Evolutionary conservation across 805 yeast genomes (phyloP), one percentile per base, ranked within the genome.

Genomic region (Komagataella kurtzmanii): DNA sequence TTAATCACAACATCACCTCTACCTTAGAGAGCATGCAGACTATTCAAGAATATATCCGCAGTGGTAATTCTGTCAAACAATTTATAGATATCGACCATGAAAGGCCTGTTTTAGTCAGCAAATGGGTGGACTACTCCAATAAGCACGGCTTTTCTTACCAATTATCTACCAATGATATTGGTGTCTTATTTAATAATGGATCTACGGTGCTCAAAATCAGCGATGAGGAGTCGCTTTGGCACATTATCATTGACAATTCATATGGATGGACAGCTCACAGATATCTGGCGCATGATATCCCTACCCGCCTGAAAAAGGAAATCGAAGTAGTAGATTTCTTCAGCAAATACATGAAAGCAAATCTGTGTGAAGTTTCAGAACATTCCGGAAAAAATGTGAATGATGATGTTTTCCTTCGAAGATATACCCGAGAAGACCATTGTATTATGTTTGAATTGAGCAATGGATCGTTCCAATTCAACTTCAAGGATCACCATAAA

Each of bases 41-140:
- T 24, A 58, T 65, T 46, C 65, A 64, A 52, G 52, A 56, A n/a
- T 60, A 59, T 40, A 51, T 54, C 30, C 24, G 56, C 44, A 30
- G n/a, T 10, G 51, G 17, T 21, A 40, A 17, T 14, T 40, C 45
- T 8, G 44, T 17, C 17, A 21, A 45, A 17, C 21, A 24, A n/a
- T 30, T 23, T 30, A 30, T 17, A 12, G 23, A 18, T 12, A 30
- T 24, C 8, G 46, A 23, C 7, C 69, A 73, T 53, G 76, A 74
- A 57, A 76, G 78, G 55, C 95, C 90, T 10, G 77, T 80, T 17
- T 78, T 87, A 54, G 81, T 91, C 46, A 85, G 95, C 54, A 90
- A 91, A 64, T 93, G 99, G 99, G 98, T 95, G 24, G 99, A 93
- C 65, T 93, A 91, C 65, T 85, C 97, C 24, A 89, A 90, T 69